Evolutionary conservation across 805 yeast genomes (phyloP), one percentile per base, ranked within the genome.

Genomic region (Kodamaea fukazawae): DNA sequence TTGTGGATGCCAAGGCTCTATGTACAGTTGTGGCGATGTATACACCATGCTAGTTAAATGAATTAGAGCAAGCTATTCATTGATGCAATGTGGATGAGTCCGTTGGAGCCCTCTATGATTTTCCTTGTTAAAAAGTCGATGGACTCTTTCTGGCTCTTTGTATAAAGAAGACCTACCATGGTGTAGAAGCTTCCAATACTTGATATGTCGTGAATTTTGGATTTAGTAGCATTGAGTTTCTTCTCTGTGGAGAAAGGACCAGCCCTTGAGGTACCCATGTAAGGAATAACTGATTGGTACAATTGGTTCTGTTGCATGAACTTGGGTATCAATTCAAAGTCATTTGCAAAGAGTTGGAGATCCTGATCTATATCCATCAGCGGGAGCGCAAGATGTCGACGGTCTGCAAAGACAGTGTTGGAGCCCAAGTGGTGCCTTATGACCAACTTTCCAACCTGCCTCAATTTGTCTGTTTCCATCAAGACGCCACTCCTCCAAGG

Each of bases 171-270:
- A 1, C 75, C 75, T 4, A 67, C 45, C 60, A 69, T 47, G 7
- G 70, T 58, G 45, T 60, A 60, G 38, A 69, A 69, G 34, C 68
- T 58, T 2, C 66, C 70, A 11, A 66, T 49, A n/a, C 54, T 42
- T 1, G 69, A 51, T 12, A 45, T 40, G 17, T 55, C 56, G 16
- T 38, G 44, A 5, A 59, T 56, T 18, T 18, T 43, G 5, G 29
- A 29, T 34, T 51, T 45, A 10, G 35, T 34, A 4, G 26, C 28
- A 7, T 30, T 25, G 38, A 38, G 44, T 7, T 33, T 40, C 9
- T 49, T 47, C 12, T 42, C 39, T 23, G 41, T 41, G 28, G 35
- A 34, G 12, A 44, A 30, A 27, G 49, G 47, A 2, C 55, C 61
- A 3, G 45, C 40, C 36, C 55, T 49, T 45, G 48, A 56, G 12